These are phyloP conservation scores for Flaveria ramosissima DNA, from an alignment of 129 eudicot genomes.

Conservation along the genomic window DNA sequence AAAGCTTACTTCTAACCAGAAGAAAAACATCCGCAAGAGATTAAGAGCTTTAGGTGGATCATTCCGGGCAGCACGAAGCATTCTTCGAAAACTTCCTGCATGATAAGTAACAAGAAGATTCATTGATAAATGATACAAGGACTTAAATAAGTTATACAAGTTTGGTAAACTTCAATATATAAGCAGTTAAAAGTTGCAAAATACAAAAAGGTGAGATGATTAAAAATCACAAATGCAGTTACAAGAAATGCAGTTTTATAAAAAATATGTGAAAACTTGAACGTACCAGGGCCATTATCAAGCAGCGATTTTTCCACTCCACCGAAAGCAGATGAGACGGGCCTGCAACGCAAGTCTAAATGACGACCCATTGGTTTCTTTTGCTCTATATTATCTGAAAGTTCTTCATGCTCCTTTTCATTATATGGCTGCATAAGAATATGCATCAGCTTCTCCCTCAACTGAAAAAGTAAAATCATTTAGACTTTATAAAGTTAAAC, in stretches of 20 bases:
- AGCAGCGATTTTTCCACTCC: slow-evolving; percentile 34
- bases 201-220: neutral
- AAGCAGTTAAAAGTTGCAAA: slow-evolving; percentile 1
- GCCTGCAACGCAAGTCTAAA: slow-evolving; percentile 40
- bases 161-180: neutral
- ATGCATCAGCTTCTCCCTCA: slow-evolving; percentile 28
- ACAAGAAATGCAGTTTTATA: neutral
- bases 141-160: slow-evolving; percentile 1
- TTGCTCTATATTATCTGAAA: slow-evolving; percentile 15
- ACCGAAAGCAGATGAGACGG: slow-evolving; percentile 19
- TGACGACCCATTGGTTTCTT: slow-evolving; percentile 29
- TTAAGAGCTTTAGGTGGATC: slow-evolving; percentile 36
- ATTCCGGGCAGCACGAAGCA: slow-evolving; percentile 32
- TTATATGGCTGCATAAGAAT: slow-evolving; percentile 39
- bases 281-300: slow-evolving; percentile 42
- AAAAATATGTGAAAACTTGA: neutral
- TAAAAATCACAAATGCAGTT: too few species aligned
- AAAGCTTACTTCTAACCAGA: slow-evolving; percentile 49
- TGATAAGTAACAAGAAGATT: slow-evolving; percentile 6
- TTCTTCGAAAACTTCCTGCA: slow-evolving; percentile 41
- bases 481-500: neutral
- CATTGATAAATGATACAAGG: neutral
- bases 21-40: slow-evolving; percentile 50
- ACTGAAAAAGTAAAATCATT: slow-evolving; percentile 10
- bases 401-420: slow-evolving; percentile 40